phyloP scores from a whole-genome alignment of 129 eudicot species.

The Centella asiatica region DNA sequence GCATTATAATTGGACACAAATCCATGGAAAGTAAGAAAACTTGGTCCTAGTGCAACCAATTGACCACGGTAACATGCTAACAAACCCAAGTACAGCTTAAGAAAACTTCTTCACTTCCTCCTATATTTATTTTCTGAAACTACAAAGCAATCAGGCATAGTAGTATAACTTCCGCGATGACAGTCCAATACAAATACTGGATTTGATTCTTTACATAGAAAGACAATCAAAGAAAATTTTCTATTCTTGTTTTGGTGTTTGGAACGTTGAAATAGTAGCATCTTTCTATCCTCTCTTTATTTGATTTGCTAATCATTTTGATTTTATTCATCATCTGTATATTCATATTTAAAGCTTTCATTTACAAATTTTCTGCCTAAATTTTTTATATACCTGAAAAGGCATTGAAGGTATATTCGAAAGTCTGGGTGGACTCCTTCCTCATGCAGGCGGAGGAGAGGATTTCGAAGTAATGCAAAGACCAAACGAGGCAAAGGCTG shows the following conservation, averaged over 20 bases:
- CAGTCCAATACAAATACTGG: background rate
- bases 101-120: no score
- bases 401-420: constrained; percentile 90
- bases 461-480: constrained; percentile 83
- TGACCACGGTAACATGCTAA: no score
- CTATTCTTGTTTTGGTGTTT: background rate
- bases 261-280: background rate
- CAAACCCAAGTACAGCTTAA: no score
- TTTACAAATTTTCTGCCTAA: background rate
- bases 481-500: constrained; percentile 82
- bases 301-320: background rate
- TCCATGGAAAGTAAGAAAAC: no score
- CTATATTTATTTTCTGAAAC: no score
- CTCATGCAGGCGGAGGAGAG: constrained; percentile 90
- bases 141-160: no score
- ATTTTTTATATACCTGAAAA: constrained; percentile 60
- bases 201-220: background rate
- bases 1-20: no score
- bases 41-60: no score
- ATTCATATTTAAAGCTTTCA: background rate
- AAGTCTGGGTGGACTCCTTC: constrained; percentile 99
- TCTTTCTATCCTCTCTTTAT: background rate
- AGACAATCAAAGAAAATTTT: no score
- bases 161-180: no score
- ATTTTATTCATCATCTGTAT: background rate